phyloP scores from a whole-genome alignment of 352 stramenopile species.

The Phytophthora pinifolia region DNA sequence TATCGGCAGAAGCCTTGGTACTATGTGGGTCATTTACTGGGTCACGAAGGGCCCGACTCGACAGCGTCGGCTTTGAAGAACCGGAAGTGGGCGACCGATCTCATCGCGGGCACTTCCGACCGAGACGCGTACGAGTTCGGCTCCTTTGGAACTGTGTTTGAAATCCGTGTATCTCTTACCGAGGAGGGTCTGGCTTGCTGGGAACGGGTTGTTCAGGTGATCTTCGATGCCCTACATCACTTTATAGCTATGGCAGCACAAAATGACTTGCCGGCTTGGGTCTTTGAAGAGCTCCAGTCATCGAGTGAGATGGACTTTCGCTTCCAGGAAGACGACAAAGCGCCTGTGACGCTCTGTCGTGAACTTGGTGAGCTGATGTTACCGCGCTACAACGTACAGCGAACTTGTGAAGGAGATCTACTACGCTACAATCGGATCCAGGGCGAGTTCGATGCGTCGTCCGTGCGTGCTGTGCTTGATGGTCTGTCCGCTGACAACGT shows the following conservation, averaged over 20 bases:
- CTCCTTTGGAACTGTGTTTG: conserved; percentile 61
- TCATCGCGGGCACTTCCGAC: conserved; percentile 50
- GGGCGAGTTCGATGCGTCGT: conserved; percentile 39
- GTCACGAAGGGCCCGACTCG: conserved; percentile 53
- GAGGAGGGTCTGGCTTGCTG: conserved; percentile 40
- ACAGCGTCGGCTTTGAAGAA: conserved; percentile 42
- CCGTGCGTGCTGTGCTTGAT: conserved; percentile 32
- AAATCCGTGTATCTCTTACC: conserved; percentile 54
- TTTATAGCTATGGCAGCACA: conserved; percentile 13
- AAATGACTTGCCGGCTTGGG: conserved; percentile 36
- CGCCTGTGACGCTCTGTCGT: conserved; percentile 39
- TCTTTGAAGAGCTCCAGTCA: conserved; percentile 57
- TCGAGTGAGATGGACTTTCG: conserved; percentile 53
- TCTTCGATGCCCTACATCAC: conserved; percentile 49
- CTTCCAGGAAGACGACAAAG: conserved; percentile 59
- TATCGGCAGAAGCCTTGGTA: conserved; percentile 59
- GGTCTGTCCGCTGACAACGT: conserved; percentile 54
- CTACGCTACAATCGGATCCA: conserved; percentile 61
- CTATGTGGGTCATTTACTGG: conserved; percentile 51
- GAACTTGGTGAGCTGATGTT: conserved; percentile 66
- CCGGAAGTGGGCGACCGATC: conserved; percentile 42
- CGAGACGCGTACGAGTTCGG: conserved; percentile 61
- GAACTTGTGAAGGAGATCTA: conserved; percentile 36
- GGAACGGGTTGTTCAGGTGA: conserved; percentile 41
- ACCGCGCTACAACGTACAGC: conserved; percentile 34